Percentiles rank a stretch among this genome's conserved stretches.
These are phyloP conservation scores for Podaxis pistillaris DNA, from an alignment of 768 basidiomycete genomes.

Conservation along the genomic window DNA sequence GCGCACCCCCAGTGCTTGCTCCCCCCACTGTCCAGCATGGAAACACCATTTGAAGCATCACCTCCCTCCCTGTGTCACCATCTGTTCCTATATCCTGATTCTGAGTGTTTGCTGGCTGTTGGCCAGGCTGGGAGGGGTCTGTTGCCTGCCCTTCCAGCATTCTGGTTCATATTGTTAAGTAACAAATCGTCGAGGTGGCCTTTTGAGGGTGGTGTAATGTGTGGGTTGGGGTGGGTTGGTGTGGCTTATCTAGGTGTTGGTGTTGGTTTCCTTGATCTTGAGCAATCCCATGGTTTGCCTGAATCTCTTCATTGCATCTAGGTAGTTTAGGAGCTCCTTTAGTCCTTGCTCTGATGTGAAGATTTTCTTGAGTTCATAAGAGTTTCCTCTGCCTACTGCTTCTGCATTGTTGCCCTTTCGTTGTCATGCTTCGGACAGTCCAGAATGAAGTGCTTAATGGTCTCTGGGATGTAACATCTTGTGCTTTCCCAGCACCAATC, in stretches of 20 bases:
- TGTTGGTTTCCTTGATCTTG: background rate
- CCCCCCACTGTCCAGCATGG: background rate
- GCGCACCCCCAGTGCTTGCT: background rate
- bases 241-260: background rate
- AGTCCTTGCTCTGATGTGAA: background rate
- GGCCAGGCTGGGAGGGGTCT: background rate
- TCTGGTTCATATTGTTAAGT: background rate
- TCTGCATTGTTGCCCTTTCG: background rate
- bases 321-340: background rate
- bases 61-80: background rate
- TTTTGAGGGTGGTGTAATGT: background rate
- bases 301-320: background rate
- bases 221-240: background rate
- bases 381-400: background rate
- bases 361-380: background rate
- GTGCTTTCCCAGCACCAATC: background rate
- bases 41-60: background rate
- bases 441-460: slow-evolving; percentile 8
- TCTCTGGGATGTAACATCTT: background rate
- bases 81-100: no score
- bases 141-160: background rate
- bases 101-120: background rate
- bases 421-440: slow-evolving; percentile 4
- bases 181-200: background rate
- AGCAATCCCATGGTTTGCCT: background rate